A percentile compares a stretch with the other conserved stretches of the same genome.
phyloP scores from a whole-genome alignment of 2,329 filamentous ascomycete genomes.

The Fusarium pseudonygamai region DNA sequence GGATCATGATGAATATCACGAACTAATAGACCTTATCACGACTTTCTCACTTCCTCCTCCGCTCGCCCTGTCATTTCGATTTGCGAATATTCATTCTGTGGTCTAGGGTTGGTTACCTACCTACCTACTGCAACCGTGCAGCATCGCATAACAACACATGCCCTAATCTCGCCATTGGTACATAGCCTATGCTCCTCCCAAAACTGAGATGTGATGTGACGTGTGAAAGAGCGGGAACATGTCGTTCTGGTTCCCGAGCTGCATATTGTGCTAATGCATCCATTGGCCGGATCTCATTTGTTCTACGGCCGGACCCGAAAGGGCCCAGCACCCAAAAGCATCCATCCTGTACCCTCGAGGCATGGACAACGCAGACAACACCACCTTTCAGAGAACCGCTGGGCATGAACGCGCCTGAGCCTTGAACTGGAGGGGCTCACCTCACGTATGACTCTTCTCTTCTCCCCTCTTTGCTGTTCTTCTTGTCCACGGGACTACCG shows the following conservation, averaged over 20 bases:
- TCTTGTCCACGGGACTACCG: constrained; percentile 2
- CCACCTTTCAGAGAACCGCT: constrained; percentile 29
- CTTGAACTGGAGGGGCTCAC: constrained; percentile 39
- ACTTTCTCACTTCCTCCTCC: not conserved
- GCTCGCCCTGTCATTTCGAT: not conserved
- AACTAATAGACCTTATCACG: not conserved
- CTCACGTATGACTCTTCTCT: constrained; percentile 36
- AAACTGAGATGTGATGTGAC: constrained; percentile 33
- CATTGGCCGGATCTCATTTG: constrained; percentile 29
- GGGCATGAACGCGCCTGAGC: constrained; percentile 42
- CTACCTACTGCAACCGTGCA: constrained; percentile 10
- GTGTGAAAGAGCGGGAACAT: constrained; percentile 33
- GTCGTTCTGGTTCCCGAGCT: constrained; percentile 37
- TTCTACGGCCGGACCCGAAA: constrained; percentile 29
- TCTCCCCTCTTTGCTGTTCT: not conserved
- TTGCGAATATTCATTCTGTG: constrained; percentile 23
- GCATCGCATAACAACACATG: constrained; percentile 3
- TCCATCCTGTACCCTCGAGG: constrained; percentile 8
- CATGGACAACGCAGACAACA: constrained; percentile 39
- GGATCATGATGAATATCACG: constrained; percentile 6
- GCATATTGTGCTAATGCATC: constrained; percentile 28
- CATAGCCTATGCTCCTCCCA: constrained; percentile 8
- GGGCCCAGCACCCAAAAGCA: not conserved
- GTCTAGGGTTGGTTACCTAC: constrained; percentile 26
- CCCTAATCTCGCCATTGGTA: constrained; percentile 32